A percentile compares a stretch with the other conserved stretches of the same genome.
Evolutionary conservation across 2,329 filamentous ascomycete genomes (phyloP).

Genomic region (Thermoascus crustaceus): DNA sequence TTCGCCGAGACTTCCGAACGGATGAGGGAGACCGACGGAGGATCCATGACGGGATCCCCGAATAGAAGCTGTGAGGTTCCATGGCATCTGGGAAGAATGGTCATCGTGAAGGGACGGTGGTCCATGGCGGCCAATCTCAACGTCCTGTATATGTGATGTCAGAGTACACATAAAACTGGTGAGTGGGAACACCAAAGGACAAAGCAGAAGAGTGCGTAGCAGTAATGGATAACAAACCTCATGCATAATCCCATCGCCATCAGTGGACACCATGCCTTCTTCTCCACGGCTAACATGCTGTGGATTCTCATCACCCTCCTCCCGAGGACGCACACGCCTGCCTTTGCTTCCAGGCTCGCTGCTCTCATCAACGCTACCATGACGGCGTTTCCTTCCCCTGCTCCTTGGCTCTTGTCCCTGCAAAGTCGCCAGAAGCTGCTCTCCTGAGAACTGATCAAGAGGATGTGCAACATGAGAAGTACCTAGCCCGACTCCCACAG

Average conservation of each 20-base stretch:
- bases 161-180: conserved; percentile 2
- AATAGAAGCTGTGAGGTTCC: conserved; percentile 54
- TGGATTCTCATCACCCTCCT: conserved; percentile 25
- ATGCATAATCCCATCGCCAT: conserved; percentile 29
- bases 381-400: conserved; percentile 21
- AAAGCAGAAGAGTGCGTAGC: conserved; percentile 3
- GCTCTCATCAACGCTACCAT: conserved; percentile 16
- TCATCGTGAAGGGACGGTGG: conserved; percentile 60
- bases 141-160: conserved; percentile 27
- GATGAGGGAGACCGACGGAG: conserved; percentile 22
- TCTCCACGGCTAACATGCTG: conserved; percentile 22
- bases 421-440: conserved; percentile 43
- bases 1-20: conserved; percentile 29
- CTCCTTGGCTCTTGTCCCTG: conserved; percentile 24
- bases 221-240: conserved; percentile 18
- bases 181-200: not conserved
- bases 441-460: conserved; percentile 52
- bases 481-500: conserved; percentile 42
- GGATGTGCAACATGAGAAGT: conserved; percentile 38
- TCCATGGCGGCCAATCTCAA: conserved; percentile 65
- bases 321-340: conserved; percentile 32
- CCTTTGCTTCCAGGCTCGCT: conserved; percentile 16
- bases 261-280: conserved; percentile 15
- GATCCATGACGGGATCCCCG: conserved; percentile 44
- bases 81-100: conserved; percentile 58